phyloP scores from a whole-genome alignment of 768 basidiomycete genomes.

The Cyclocybe cylindracea region DNA sequence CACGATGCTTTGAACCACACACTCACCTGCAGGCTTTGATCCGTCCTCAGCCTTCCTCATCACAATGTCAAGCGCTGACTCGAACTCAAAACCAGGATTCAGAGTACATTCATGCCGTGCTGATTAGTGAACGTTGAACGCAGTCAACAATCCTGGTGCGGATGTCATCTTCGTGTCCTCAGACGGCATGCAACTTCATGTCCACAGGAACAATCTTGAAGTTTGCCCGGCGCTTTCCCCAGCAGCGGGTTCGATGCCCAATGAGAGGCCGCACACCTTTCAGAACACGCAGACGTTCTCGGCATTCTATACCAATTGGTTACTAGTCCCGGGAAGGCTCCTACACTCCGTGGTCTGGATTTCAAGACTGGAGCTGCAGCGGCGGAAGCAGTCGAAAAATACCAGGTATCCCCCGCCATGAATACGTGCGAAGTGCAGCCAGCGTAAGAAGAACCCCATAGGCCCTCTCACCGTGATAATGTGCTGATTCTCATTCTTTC shows the following conservation, averaged over 20 bases:
- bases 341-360: slow-evolving; percentile 14
- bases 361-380: slow-evolving; percentile 13
- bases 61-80: too few species aligned
- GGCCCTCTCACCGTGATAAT: background rate
- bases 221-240: slow-evolving; percentile 24
- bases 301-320: background rate
- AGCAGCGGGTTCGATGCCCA: slow-evolving; percentile 12
- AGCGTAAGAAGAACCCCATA: slow-evolving; percentile 7
- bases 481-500: background rate
- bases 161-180: slow-evolving; percentile 25
- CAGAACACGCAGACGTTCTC: background rate
- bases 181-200: slow-evolving; percentile 21
- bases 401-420: slow-evolving; percentile 22
- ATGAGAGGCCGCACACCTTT: background rate
- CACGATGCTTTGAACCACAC: too few species aligned
- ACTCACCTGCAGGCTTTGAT: too few species aligned
- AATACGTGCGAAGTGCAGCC: slow-evolving; percentile 16
- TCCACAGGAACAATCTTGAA: slow-evolving; percentile 27
- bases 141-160: slow-evolving; percentile 23
- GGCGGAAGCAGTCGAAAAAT: slow-evolving; percentile 24
- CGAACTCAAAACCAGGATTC: too few species aligned
- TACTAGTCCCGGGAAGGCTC: slow-evolving; percentile 17
- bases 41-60: too few species aligned
- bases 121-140: too few species aligned
- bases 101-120: too few species aligned